These are phyloP conservation scores for Eutrema salsugineum DNA, from an alignment of 441 rosid species.

Conservation along the genomic window DNA sequence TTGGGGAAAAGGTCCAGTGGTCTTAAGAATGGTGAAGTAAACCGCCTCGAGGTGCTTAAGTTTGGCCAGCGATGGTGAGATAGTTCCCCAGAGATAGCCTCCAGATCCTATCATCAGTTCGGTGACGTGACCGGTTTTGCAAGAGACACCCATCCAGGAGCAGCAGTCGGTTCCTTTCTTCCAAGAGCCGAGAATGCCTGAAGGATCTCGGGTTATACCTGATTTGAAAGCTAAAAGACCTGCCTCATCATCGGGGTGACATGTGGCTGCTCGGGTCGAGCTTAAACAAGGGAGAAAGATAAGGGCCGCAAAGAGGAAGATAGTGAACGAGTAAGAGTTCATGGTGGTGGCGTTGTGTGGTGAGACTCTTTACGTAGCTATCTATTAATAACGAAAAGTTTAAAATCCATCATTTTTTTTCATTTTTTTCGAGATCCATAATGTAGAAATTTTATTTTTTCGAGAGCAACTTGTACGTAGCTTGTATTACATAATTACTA, in stretches of 20 bases:
- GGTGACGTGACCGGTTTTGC: slow-evolving; percentile 48
- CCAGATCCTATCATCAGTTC: background rate
- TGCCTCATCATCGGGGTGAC: slow-evolving; percentile 54
- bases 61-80: slow-evolving; percentile 51
- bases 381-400: too few species aligned
- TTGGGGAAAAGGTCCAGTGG: slow-evolving; percentile 55
- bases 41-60: slow-evolving; percentile 43
- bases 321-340: background rate
- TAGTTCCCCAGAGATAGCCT: slow-evolving; percentile 39
- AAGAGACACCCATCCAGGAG: slow-evolving; percentile 49
- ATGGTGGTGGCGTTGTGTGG: background rate
- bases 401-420: too few species aligned
- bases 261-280: slow-evolving; percentile 33
- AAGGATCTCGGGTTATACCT: slow-evolving; percentile 57
- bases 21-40: slow-evolving; percentile 20
- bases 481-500: too few species aligned
- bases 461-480: too few species aligned
- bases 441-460: too few species aligned
- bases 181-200: slow-evolving; percentile 57
- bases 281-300: background rate
- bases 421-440: too few species aligned
- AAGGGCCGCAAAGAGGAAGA: slow-evolving; percentile 11
- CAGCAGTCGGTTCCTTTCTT: slow-evolving; percentile 60
- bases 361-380: too few species aligned
- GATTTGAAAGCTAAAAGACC: slow-evolving; percentile 68